Conservation (phyloP, 352 stramenopile species). For the Phytophthora cactorum region DNA sequence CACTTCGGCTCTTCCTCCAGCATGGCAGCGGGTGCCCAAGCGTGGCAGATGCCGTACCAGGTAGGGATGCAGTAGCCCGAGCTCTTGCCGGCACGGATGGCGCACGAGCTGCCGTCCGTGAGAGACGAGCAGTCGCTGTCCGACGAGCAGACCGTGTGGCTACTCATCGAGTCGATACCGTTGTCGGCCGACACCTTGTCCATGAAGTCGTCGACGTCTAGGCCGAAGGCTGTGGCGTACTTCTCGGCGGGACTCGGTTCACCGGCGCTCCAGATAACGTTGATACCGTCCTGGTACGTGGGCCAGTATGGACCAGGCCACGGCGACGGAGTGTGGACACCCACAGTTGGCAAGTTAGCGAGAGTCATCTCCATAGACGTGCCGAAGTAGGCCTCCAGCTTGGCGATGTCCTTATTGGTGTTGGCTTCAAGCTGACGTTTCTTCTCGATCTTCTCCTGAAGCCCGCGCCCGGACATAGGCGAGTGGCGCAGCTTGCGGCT, state of each 20-base stretch:
- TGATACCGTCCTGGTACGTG: constrained; percentile 72
- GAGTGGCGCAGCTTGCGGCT: constrained; percentile 21
- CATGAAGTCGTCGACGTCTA: constrained; percentile 47
- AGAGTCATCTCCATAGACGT: constrained; percentile 32
- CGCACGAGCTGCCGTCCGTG: constrained; percentile 40
- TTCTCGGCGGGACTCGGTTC: constrained; percentile 42
- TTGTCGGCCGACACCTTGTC: constrained; percentile 42
- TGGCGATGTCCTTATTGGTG: constrained; percentile 31
- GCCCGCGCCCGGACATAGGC: constrained; percentile 7
- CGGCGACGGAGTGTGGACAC: constrained; percentile 26
- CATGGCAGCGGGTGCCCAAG: constrained; percentile 45
- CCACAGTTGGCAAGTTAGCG: constrained; percentile 25
- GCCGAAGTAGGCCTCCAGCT: constrained; percentile 36
- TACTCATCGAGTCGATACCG: constrained; percentile 43
- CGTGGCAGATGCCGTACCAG: constrained; percentile 54
- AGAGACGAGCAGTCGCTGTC: constrained; percentile 38
- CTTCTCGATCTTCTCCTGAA: constrained; percentile 11
- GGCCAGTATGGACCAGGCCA: constrained; percentile 71
- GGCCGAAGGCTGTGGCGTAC: constrained; percentile 53
- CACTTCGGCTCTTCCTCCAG: constrained; percentile 40
- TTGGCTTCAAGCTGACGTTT: constrained; percentile 29
- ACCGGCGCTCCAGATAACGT: constrained; percentile 32
- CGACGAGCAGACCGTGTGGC: constrained; percentile 28
- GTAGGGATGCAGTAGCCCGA: constrained; percentile 48
- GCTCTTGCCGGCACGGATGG: constrained; percentile 33